phyloP scores from a whole-genome alignment of 2,329 filamentous ascomycete species.

The Diaporthe nobilis region DNA sequence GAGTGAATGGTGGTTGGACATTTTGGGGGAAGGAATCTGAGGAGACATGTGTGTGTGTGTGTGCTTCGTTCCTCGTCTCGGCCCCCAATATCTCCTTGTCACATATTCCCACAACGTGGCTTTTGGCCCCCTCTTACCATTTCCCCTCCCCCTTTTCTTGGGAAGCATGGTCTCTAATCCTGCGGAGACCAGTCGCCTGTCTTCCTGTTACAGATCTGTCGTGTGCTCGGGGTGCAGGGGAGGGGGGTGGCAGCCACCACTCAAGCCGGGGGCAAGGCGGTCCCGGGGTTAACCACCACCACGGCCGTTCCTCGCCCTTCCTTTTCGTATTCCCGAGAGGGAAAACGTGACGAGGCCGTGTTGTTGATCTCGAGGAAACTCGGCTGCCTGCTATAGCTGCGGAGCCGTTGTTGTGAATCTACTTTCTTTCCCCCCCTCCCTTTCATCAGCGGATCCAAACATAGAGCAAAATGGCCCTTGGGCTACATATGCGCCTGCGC shows the following conservation, averaged over 20 bases:
- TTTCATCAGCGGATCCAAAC: constrained; percentile 4
- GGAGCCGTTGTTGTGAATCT: neutral
- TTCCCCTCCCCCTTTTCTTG: neutral
- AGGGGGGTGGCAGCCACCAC: neutral
- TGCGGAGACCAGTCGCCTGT: neutral
- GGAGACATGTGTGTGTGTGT: neutral
- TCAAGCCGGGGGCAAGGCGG: neutral
- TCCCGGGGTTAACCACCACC: neutral
- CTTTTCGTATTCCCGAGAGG: constrained; percentile 1
- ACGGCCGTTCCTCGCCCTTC: neutral
- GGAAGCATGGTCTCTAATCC: constrained; percentile 9
- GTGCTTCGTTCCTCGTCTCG: neutral
- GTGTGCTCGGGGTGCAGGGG: neutral
- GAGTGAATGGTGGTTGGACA: neutral
- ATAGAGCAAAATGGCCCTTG: constrained; percentile 6
- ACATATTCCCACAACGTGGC: constrained; percentile 30
- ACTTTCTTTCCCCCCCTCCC: neutral
- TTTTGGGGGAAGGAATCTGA: neutral
- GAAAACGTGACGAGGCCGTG: neutral
- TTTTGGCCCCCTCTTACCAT: constrained; percentile 30
- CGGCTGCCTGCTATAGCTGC: constrained; percentile 17
- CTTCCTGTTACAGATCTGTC: constrained; percentile 19
- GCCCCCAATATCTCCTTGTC: constrained; percentile 22
- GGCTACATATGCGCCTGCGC: neutral
- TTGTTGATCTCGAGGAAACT: neutral